These are phyloP conservation scores for Ramularia endophylla DNA, from an alignment of 2,329 filamentous ascomycete species.

Conservation along the genomic window DNA sequence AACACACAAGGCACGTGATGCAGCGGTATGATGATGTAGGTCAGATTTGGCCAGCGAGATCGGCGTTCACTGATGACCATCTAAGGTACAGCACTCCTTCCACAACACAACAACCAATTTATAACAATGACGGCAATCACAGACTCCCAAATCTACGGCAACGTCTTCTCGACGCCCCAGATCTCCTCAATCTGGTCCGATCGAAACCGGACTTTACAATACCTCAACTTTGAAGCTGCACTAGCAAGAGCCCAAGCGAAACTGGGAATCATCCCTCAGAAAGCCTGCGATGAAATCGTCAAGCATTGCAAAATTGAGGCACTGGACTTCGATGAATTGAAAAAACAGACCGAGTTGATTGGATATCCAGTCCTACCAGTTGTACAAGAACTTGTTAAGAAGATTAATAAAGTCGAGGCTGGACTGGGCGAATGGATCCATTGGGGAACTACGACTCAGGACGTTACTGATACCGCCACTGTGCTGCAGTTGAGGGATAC, in stretches of 20 bases:
- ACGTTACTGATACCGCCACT: constrained; percentile 26
- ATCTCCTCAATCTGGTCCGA: constrained; percentile 26
- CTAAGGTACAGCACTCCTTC: too few species aligned
- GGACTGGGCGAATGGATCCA: constrained; percentile 26
- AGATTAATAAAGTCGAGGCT: constrained; percentile 22
- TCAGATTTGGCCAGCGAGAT: too few species aligned
- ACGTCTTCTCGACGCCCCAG: constrained; percentile 25
- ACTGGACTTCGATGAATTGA: constrained; percentile 21
- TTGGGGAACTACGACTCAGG: constrained; percentile 28
- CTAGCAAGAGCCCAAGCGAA: constrained; percentile 25
- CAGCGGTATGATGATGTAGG: too few species aligned
- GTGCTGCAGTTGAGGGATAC: constrained; percentile 27
- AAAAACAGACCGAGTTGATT: constrained; percentile 22
- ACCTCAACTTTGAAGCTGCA: constrained; percentile 26
- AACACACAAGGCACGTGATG: too few species aligned
- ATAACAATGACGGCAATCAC: constrained; percentile 25
- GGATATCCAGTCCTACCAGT: constrained; percentile 26
- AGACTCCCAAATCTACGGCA: constrained; percentile 27
- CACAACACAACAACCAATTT: too few species aligned
- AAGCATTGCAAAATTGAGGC: constrained; percentile 20
- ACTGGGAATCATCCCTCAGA: constrained; percentile 26
- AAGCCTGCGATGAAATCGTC: constrained; percentile 25
- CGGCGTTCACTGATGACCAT: too few species aligned
- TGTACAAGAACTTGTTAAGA: constrained; percentile 24
- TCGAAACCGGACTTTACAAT: constrained; percentile 23